Percentiles rank a stretch among this genome's conserved stretches.
Evolutionary conservation across 768 basidiomycete genomes (phyloP).

Genomic region (Lactarius deliciosus): DNA sequence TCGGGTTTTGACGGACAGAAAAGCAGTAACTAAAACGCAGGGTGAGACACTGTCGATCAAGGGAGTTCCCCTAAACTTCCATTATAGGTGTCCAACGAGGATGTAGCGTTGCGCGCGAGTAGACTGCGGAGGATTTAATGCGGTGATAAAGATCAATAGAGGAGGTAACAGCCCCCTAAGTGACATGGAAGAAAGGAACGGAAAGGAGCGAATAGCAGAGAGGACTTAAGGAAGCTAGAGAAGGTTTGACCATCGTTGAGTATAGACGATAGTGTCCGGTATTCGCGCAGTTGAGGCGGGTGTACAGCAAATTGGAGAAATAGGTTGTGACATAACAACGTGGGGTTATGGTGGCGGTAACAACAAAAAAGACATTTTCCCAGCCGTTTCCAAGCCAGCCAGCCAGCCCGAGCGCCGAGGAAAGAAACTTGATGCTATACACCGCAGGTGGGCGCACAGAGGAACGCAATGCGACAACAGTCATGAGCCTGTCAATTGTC

Average conservation of each 20-base stretch:
- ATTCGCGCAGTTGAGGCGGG: neutral
- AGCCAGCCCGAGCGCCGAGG: neutral
- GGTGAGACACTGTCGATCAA: neutral
- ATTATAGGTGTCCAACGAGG: neutral
- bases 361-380: neutral
- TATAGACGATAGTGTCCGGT: neutral
- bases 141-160: neutral
- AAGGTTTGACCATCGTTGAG: neutral
- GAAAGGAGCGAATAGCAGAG: no score
- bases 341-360: neutral
- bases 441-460: no score
- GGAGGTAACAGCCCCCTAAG: constrained; percentile 8
- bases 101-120: constrained; percentile 2
- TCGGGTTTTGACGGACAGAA: no score
- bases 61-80: neutral
- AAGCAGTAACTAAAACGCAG: no score
- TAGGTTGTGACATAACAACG: neutral
- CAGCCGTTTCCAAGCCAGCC: neutral
- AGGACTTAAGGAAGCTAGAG: neutral
- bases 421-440: no score
- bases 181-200: neutral
- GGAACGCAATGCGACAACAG: no score
- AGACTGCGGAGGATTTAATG: neutral
- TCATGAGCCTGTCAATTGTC: no score
- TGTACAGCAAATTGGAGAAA: neutral